Conservation (phyloP, 108 stramenopile species). For the Fragilariopsis cylindrus region DNA sequence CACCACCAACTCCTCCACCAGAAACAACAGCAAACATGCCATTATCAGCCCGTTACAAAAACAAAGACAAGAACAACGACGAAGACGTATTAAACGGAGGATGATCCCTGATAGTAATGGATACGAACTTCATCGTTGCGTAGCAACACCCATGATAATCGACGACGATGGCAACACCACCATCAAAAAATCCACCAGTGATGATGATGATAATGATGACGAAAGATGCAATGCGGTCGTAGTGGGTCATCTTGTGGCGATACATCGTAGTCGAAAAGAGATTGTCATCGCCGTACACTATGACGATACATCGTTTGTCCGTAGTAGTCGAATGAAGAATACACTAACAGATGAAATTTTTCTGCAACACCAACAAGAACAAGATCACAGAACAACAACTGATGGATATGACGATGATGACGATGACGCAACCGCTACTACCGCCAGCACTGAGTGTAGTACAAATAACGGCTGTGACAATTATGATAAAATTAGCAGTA, state of each 20-base stretch:
- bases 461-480: not conserved
- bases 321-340: not conserved
- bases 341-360: no score
- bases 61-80: no score
- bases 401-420: slow-evolving; percentile 20
- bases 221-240: slow-evolving; percentile 12
- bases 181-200: no score
- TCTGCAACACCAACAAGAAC: slow-evolving; percentile 11
- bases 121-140: not conserved
- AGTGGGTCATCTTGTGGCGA: slow-evolving; percentile 38
- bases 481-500: not conserved
- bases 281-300: slow-evolving; percentile 39
- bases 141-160: no score
- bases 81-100: no score
- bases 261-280: slow-evolving; percentile 28
- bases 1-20: not conserved
- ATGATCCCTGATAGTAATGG: not conserved
- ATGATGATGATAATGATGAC: no score
- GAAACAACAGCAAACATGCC: not conserved
- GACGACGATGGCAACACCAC: no score
- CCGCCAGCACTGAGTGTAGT: slow-evolving; percentile 10
- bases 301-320: slow-evolving; percentile 38
- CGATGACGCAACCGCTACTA: not conserved
- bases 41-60: no score
- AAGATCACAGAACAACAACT: slow-evolving; percentile 12